These are phyloP conservation scores for Rhizopus sp. DNA, from an alignment of 371 early-diverging fungal species.

Conservation along the genomic window DNA sequence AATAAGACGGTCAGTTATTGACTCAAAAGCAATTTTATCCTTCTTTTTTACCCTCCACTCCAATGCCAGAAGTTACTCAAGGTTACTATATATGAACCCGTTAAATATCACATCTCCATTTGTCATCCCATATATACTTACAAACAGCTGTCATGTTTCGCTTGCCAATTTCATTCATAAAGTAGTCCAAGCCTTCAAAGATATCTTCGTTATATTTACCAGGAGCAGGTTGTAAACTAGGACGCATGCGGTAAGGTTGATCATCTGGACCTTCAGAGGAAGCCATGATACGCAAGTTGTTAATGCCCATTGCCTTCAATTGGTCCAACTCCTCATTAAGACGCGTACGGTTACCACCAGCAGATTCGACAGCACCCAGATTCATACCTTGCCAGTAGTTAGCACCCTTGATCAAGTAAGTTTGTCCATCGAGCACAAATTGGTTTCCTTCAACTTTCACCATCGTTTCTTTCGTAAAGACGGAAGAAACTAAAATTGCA, in stretches of 20 bases:
- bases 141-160: slow-evolving; percentile 55
- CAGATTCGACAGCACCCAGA: slow-evolving; percentile 42
- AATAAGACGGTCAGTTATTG: neutral
- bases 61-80: slow-evolving; percentile 66
- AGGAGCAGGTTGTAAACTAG: slow-evolving; percentile 56
- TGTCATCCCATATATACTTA: slow-evolving; percentile 16
- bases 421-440: slow-evolving; percentile 30
- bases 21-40: neutral
- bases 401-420: slow-evolving; percentile 52
- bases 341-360: slow-evolving; percentile 54
- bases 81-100: slow-evolving; percentile 29
- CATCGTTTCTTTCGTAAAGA: no score
- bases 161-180: slow-evolving; percentile 49
- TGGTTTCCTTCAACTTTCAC: slow-evolving; percentile 26
- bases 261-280: slow-evolving; percentile 63
- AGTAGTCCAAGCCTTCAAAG: slow-evolving; percentile 55
- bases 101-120: neutral
- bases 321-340: slow-evolving; percentile 52
- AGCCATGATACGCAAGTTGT: slow-evolving; percentile 68
- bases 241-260: slow-evolving; percentile 63
- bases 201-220: slow-evolving; percentile 55
- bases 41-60: slow-evolving; percentile 61
- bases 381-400: slow-evolving; percentile 81
- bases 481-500: no score
- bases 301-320: slow-evolving; percentile 54